phyloP scores from a whole-genome alignment of 768 basidiomycete species.

The Russula dissimulans region DNA sequence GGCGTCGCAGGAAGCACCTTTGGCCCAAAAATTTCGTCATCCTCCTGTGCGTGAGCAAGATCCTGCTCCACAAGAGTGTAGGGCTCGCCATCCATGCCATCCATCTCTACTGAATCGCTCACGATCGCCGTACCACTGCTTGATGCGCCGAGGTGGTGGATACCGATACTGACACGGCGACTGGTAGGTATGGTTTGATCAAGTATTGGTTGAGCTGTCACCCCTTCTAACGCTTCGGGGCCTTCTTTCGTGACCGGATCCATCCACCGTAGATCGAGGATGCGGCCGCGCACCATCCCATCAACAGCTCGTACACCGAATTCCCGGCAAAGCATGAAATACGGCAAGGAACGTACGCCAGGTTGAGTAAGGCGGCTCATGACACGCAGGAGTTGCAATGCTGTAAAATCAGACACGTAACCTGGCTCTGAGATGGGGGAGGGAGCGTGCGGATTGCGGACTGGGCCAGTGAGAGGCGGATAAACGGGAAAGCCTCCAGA shows the following conservation, averaged over 20 bases:
- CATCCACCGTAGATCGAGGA: constrained; percentile 71
- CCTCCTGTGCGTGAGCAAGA: constrained; percentile 31
- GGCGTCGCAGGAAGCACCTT: constrained; percentile 70
- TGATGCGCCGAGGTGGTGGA: constrained; percentile 18
- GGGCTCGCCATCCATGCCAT: constrained; percentile 33
- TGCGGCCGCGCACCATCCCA: constrained; percentile 71
- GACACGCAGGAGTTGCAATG: constrained; percentile 70
- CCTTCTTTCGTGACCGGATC: constrained; percentile 54
- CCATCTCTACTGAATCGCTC: constrained; percentile 24
- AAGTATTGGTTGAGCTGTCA: constrained; percentile 19
- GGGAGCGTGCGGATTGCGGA: constrained; percentile 22
- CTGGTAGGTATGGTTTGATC: constrained; percentile 20
- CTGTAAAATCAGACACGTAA: constrained; percentile 60
- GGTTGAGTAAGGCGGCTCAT: constrained; percentile 69
- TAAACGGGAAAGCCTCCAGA: constrained; percentile 30
- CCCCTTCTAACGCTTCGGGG: constrained; percentile 25
- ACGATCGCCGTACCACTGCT: constrained; percentile 20
- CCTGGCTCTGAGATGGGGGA: constrained; percentile 30
- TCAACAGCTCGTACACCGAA: constrained; percentile 79
- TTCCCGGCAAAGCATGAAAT: constrained; percentile 76
- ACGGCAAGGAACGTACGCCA: constrained; percentile 55
- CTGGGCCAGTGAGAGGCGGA: constrained; percentile 26
- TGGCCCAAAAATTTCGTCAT: constrained; percentile 57
- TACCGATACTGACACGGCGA: constrained; percentile 19
- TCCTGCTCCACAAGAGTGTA: constrained; percentile 35